Evolutionary conservation across 768 basidiomycete genomes (phyloP).

Genomic region (Agaricus blazei): DNA sequence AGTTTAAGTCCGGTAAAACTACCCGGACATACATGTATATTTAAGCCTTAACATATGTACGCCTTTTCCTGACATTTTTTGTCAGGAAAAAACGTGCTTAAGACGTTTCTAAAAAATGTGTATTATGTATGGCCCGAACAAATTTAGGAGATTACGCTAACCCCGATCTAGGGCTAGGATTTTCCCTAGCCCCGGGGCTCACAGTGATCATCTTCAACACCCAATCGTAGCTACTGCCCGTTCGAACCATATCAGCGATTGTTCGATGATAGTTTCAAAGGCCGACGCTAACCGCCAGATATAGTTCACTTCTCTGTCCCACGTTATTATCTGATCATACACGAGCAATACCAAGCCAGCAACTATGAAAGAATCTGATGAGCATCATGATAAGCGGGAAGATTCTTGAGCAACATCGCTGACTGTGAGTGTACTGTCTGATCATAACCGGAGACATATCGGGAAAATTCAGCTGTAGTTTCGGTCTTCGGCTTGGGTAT

Average conservation of each 20-base stretch:
- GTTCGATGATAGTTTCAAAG: neutral
- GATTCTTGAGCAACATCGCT: neutral
- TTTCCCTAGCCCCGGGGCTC: too few species aligned
- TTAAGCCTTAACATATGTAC: too few species aligned
- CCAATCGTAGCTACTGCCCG: neutral
- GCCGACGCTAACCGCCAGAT: neutral
- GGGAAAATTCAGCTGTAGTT: neutral
- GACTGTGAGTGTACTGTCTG: neutral
- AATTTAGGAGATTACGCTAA: too few species aligned
- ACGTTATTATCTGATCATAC: conserved; percentile 2
- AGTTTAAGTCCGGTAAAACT: too few species aligned
- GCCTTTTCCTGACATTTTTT: too few species aligned
- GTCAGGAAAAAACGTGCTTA: too few species aligned
- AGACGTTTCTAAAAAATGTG: too few species aligned
- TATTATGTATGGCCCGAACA: too few species aligned
- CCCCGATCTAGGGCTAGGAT: too few species aligned
- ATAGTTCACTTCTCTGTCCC: conserved; percentile 1
- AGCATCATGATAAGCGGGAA: neutral
- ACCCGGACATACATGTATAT: too few species aligned
- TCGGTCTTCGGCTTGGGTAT: too few species aligned
- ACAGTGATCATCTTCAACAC: neutral
- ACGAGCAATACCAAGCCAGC: neutral
- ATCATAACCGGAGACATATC: neutral
- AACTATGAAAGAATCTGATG: neutral
- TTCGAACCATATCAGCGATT: too few species aligned